phyloP scores from a whole-genome alignment of 371 early-diverging fungal species.

The Mucor plumbeus region DNA sequence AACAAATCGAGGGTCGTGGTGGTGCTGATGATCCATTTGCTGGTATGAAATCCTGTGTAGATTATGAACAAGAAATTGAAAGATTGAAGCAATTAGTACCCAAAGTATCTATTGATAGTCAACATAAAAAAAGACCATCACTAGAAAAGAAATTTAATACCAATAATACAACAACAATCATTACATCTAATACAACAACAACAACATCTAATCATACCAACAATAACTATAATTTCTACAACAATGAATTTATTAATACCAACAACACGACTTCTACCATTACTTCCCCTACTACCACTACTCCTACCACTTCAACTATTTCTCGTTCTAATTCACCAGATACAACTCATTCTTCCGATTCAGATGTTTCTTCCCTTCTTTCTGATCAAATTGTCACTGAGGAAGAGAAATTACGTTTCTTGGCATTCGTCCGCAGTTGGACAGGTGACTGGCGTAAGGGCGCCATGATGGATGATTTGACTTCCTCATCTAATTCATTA shows the following conservation, averaged over 20 bases:
- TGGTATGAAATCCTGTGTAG: conserved; percentile 50
- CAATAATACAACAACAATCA: background rate
- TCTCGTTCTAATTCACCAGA: conserved; percentile 29
- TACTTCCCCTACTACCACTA: background rate
- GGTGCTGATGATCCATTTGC: conserved; percentile 47
- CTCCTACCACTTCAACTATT: conserved; percentile 2
- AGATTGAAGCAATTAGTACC: conserved; percentile 50
- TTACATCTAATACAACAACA: conserved; percentile 3
- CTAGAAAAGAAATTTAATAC: conserved; percentile 8
- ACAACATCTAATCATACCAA: conserved; percentile 5
- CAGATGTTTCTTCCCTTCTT: conserved; percentile 21
- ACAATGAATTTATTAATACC: conserved; percentile 8
- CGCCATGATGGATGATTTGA: background rate
- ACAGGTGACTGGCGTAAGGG: conserved; percentile 49
- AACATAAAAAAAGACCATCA: conserved; percentile 10
- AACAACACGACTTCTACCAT: conserved; percentile 1
- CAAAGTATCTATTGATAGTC: conserved; percentile 34
- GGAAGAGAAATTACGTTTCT: conserved; percentile 49
- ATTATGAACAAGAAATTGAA: conserved; percentile 54
- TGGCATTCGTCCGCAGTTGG: conserved; percentile 53
- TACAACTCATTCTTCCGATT: conserved; percentile 19
- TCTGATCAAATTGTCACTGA: conserved; percentile 31
- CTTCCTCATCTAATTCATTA: conserved; percentile 26
- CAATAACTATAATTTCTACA: background rate
- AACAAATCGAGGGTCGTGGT: background rate